Conservation (phyloP, 768 basidiomycete genomes). For the Tricholoma sp. region DNA sequence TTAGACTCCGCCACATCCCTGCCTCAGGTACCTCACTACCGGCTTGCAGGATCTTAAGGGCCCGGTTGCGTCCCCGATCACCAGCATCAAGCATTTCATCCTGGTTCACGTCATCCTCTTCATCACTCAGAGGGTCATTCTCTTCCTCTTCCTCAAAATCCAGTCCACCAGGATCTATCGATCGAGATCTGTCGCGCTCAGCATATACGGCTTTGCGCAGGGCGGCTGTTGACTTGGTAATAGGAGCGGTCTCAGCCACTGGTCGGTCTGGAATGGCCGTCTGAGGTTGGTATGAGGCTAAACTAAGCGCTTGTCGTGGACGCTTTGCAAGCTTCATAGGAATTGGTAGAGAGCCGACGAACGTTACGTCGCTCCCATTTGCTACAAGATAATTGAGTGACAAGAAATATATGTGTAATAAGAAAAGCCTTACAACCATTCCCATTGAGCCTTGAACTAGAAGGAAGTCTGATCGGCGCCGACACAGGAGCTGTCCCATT, state of each 20-base stretch:
- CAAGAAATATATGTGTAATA: background rate
- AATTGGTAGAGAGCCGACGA: constrained; percentile 55
- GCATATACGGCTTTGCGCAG: constrained; percentile 61
- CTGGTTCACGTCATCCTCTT: constrained; percentile 11
- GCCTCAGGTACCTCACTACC: constrained; percentile 62
- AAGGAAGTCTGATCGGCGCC: background rate
- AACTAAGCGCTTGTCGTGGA: constrained; percentile 36
- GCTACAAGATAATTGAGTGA: background rate
- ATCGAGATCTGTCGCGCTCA: constrained; percentile 59
- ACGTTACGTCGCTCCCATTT: background rate
- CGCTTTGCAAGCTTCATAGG: constrained; percentile 40
- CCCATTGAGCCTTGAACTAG: constrained; percentile 6
- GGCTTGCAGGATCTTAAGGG: constrained; percentile 65
- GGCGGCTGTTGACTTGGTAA: constrained; percentile 38
- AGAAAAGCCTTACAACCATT: constrained; percentile 3
- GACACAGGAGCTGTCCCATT: constrained; percentile 4
- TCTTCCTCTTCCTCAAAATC: constrained; percentile 52
- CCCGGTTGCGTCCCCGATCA: constrained; percentile 51
- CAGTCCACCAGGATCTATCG: constrained; percentile 65
- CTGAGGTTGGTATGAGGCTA: constrained; percentile 57
- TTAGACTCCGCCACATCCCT: constrained; percentile 83
- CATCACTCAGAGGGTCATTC: constrained; percentile 20
- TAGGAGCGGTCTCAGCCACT: constrained; percentile 24
- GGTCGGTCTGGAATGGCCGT: constrained; percentile 36
- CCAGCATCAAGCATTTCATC: constrained; percentile 26